phyloP scores from a whole-genome alignment of 164 flowering plant genomes.

The Malania oleifera region DNA sequence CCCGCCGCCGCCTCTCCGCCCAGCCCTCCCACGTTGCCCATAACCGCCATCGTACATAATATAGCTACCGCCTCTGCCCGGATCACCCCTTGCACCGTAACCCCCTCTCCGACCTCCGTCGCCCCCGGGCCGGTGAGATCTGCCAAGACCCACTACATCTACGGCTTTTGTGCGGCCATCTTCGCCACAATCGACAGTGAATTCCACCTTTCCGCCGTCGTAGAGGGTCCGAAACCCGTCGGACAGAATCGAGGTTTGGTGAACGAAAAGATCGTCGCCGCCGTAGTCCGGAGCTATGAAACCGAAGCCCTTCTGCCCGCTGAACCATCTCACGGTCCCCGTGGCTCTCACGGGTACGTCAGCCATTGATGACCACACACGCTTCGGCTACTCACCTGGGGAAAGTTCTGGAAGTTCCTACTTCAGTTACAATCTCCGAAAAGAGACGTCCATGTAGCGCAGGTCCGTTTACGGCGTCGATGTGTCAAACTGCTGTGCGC shows the following conservation, averaged over 20 bases:
- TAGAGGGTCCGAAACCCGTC: slow-evolving; percentile 49
- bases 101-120: slow-evolving; percentile 12
- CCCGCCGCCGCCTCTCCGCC: slow-evolving; percentile 12
- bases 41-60: slow-evolving; percentile 8
- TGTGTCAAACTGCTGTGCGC: neutral
- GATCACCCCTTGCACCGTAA: slow-evolving; percentile 10
- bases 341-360: slow-evolving; percentile 20
- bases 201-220: slow-evolving; percentile 49
- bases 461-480: neutral
- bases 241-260: slow-evolving; percentile 42
- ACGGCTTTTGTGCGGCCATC: slow-evolving; percentile 43
- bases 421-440: neutral
- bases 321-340: slow-evolving; percentile 55
- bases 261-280: slow-evolving; percentile 50
- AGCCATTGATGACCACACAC: slow-evolving; percentile 17
- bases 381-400: neutral
- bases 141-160: slow-evolving; percentile 22
- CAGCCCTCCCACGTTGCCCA: slow-evolving; percentile 7
- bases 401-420: slow-evolving; percentile 1
- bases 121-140: slow-evolving; percentile 15
- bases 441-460: neutral
- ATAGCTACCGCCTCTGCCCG: too few species aligned
- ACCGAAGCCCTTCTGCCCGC: slow-evolving; percentile 49
- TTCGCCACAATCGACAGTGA: slow-evolving; percentile 27
- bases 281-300: slow-evolving; percentile 51